Base-by-base conservation (phyloP, 495 filamentous ascomycete genomes). In the Entonaema liquescens region DNA sequence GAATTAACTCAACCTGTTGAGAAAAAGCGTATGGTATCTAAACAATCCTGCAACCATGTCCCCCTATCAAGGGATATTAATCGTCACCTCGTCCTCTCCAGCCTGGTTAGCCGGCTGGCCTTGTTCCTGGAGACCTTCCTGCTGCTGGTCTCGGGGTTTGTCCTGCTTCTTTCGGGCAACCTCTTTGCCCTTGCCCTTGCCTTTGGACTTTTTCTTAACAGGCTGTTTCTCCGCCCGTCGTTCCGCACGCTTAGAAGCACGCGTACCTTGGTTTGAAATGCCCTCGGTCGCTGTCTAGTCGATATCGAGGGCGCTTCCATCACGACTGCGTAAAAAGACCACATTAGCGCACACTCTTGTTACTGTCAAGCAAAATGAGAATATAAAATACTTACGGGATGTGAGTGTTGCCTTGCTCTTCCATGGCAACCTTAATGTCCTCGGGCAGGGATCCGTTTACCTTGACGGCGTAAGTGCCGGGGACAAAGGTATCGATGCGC, bases 391-490 rank as follows among this genome's bases (percentile, higher is more conserved):
- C 84, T 70, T 79, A 86, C 85, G 91, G 91, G 44, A 93, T 89
- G 76, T 87, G 87, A 42, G 89, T 82, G 36, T 90, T 86, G 36
- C 87, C 81, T 70, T 86, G 89, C 76, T 92, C 90, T 77, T 92
- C 89, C 44, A 94, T 78, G 42, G 81, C 80, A 47, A 83, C 81
- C 38, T 89, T 83, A 21, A 92, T 85, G 57, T 94, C 90, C 65
- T 91, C 86, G 0, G 84, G 84, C 33, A 88, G 69, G 61, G 83
- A 79, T 36, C 94, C 94, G 11, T 89, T 90, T 19, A 99, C 95
- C 80, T 98, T 97, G 54, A 93, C 90, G 23, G 95, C 95, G 83
- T 99, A 99, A 50, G 93, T 89, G 33, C 95, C 95, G 29, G 87
- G 86, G 56, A 93, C 89, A 80, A 93, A 97, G 28, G 86, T 88